Base-by-base conservation (phyloP, 2,329 filamentous ascomycete genomes). In the Paraphaeosphaeria sporulosa region DNA sequence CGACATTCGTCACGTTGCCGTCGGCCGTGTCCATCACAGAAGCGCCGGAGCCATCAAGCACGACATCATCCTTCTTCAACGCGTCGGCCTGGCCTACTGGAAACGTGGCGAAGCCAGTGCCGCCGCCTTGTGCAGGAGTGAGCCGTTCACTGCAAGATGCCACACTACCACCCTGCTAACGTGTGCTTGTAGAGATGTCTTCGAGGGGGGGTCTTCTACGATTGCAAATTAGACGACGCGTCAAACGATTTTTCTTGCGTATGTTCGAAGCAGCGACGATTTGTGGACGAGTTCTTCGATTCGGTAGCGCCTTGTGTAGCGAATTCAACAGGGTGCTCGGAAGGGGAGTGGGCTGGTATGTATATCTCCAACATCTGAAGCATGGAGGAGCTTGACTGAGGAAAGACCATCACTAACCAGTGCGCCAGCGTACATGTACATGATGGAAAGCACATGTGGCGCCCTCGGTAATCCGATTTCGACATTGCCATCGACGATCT, bases 191-290 rank as follows among this genome's bases (percentile, higher is more conserved):
- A 56, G 30, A 43, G 21, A n/a, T 56, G 53, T 44, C 25, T 49
- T 3, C 27, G 32, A 7, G 21, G 27, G 5, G 13, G 13, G 6
- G 30, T 32, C 30, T 56, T 48, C 53, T 40, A 38, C 12, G 44
- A 30, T 15, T 56, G 53, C n/a, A 4, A 15, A 8, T 4, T 32
- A 8, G 15, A 19, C 23, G n/a, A 43, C 40, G 40, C 40, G 4
- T 21, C 4, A n/a, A 43, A 43, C 6, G 32, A 56, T 21, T 56
- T 56, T 23, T 15, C n/a, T 27, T 56, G 43, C 32, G 38, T 49
- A 7, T 56, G 53, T 32, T 47, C 53, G 13, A 21, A 49, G 19
- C 23, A 48, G 43, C 27, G 25, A 25, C 27, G 19, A 9, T 48
- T 23, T 17, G 27, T 49, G 15, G 43, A 56, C 19, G 43, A 40